A percentile compares a stretch with the other conserved stretches of the same genome.
phyloP scores from a whole-genome alignment of 805 yeast genomes.

The Maudiozyma serrabonitensis region DNA sequence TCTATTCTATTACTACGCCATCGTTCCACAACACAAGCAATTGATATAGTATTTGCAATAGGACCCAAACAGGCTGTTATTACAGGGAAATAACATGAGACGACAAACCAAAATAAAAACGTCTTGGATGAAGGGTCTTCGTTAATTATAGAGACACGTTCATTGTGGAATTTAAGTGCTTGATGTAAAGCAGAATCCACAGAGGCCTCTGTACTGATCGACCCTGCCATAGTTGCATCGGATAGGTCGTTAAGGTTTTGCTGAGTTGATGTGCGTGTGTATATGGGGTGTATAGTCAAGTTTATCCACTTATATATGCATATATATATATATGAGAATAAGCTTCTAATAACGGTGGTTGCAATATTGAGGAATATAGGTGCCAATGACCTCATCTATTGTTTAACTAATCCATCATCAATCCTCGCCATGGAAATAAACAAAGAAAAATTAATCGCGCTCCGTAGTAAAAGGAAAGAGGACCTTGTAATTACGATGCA shows the following conservation, averaged over 20 bases:
- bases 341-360: too few species aligned
- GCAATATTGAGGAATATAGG: too few species aligned
- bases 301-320: too few species aligned
- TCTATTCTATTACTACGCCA: conserved; percentile 39
- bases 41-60: conserved; percentile 60
- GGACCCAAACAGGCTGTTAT: conserved; percentile 75
- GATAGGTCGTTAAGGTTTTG: neutral
- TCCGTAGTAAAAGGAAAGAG: too few species aligned
- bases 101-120: conserved; percentile 45
- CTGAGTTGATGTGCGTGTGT: neutral
- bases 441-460: too few species aligned
- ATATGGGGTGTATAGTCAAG: neutral
- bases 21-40: conserved; percentile 57
- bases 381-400: too few species aligned
- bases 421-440: too few species aligned
- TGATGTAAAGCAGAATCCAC: conserved; percentile 3
- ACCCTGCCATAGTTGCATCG: conserved; percentile 1
- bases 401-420: too few species aligned
- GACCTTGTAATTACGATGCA: too few species aligned
- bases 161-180: conserved; percentile 16
- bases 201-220: neutral
- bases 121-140: conserved; percentile 17
- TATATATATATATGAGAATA: too few species aligned
- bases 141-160: conserved; percentile 20
- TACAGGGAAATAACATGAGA: conserved; percentile 65